Evolutionary conservation across 1,284 basidiomycete genomes (phyloP), one percentile per base, ranked within the genome.

Genomic region (Rhodotorula mucilaginosa): DNA sequence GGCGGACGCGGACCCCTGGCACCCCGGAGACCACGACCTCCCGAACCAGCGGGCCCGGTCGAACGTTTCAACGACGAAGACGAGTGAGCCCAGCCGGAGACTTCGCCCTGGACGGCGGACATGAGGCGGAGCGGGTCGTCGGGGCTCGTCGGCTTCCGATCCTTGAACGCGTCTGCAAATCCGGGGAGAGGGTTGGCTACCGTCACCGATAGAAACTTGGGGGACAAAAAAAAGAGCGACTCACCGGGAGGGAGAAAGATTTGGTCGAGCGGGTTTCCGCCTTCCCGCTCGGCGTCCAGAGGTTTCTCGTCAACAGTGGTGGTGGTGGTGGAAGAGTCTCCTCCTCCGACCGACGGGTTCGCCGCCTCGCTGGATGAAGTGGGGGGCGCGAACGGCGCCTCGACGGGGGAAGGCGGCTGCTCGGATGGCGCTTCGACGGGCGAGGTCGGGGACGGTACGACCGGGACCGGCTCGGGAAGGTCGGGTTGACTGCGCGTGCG

Each of bases 1-100:
- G 57, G 39, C 23, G 70, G 70, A 21, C 70, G 58, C 29, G 70
- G 70, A 1, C 64, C 67, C 34, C 70, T 56, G 26, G 70, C 70
- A 6, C 70, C 70, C 8, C 70, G 23, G 26, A 72, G 39, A 13
- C 70, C 39, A 44, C 39, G 39, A 44, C 39, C 57, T 1, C 52
- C 58, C 15, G 62, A 52, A 1, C 58, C 1, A 44, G 39, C 64
- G 19, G 54, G 29, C 23, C 54, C 66, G 34, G 57, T 46, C 26
- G 26, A 29, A 5, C 69, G 69, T 60, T 67, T 71, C 52, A 71
- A 62, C 29, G 62, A 64, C 23, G 65, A 58, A 8, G 65, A 57
- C 5, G 58, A 18, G 15, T 52, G 34, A 34, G 34, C 5, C 34
- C 34, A 34, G 34, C 34, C 34, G 34, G 34, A 34, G 34, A 34